Conservation (phyloP, 192 early-diverging fungal species). For the Coemansia aciculifera region DNA sequence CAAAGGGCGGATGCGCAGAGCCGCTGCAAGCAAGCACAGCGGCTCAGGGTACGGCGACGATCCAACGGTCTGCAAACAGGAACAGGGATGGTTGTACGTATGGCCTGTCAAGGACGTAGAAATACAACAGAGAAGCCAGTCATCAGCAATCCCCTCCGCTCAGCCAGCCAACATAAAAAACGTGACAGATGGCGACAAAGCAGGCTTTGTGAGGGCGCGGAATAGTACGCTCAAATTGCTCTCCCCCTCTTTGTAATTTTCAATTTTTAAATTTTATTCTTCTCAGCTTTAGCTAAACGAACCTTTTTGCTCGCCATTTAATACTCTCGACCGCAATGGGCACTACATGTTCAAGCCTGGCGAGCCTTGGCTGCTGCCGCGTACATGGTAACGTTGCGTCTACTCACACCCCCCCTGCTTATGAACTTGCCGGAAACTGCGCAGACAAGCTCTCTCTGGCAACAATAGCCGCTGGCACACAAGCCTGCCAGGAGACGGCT, state of each 20-base stretch:
- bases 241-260: not conserved
- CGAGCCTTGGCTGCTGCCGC: slow-evolving; percentile 24
- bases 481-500: not conserved
- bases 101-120: not conserved
- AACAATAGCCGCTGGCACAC: slow-evolving; percentile 3
- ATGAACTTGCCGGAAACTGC: not conserved
- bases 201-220: not conserved
- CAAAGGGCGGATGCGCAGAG: not conserved
- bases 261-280: slow-evolving; percentile 2
- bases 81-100: not conserved
- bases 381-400: slow-evolving; percentile 19
- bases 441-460: not conserved
- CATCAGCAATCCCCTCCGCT: not conserved
- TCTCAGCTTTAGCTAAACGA: not conserved
- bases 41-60: not conserved
- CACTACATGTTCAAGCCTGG: slow-evolving; percentile 41
- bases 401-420: not conserved
- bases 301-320: slow-evolving; percentile 6
- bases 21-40: not conserved
- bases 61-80: not conserved
- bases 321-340: slow-evolving; percentile 27
- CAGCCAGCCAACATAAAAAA: not conserved
- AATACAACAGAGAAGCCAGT: not conserved
- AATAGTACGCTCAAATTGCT: not conserved
- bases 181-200: not conserved